Percentiles rank a stretch among this genome's conserved stretches.
Evolutionary conservation across 257 asterid species (phyloP).

Genomic region (Nicotiana tomentosiformis): DNA sequence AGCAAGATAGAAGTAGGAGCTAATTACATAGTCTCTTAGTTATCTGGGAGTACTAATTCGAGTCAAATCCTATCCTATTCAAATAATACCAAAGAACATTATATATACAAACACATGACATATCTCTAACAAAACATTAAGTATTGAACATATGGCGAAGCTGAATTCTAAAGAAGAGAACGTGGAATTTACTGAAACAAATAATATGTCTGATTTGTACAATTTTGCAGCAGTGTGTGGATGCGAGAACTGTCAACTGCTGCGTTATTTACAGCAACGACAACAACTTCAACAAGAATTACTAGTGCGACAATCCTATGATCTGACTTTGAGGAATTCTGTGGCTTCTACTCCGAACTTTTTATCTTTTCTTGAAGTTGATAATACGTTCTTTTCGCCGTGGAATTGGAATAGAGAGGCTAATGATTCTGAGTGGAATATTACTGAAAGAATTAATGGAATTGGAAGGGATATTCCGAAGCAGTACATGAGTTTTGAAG

Average conservation of each 20-base stretch:
- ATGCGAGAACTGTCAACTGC: background rate
- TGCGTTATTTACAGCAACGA: background rate
- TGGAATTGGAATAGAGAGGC: background rate
- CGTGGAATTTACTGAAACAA: no score
- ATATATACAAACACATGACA: no score
- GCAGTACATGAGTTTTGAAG: background rate
- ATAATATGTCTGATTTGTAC: background rate
- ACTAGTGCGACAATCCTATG: background rate
- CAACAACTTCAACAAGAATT: no score
- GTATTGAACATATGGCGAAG: background rate
- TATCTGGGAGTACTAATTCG: background rate
- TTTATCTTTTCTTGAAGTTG: background rate
- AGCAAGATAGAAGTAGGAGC: background rate
- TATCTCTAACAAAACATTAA: no score
- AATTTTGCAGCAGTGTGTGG: no score
- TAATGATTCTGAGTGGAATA: background rate
- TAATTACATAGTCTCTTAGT: background rate
- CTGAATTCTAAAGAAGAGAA: background rate
- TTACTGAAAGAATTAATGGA: background rate
- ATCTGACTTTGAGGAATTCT: background rate
- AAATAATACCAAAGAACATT: background rate
- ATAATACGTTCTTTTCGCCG: background rate
- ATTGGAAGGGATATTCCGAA: background rate
- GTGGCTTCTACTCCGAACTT: background rate
- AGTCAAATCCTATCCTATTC: background rate